These are phyloP conservation scores for Parastagonospora avenae DNA, from an alignment of 2,329 filamentous ascomycete genomes.

Conservation along the genomic window DNA sequence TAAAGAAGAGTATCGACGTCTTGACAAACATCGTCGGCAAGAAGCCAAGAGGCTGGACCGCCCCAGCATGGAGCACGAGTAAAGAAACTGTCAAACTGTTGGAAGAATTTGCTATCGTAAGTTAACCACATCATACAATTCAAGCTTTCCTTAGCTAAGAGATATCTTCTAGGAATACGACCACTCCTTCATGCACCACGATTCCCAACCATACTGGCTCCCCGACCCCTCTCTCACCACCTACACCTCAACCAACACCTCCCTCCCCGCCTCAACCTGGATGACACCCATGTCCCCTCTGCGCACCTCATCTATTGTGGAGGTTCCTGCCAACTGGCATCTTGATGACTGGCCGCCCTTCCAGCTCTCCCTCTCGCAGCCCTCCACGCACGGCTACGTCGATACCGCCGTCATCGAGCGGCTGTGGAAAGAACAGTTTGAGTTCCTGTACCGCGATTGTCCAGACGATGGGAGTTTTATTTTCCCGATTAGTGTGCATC, in stretches of 20 bases:
- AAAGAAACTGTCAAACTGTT: constrained; percentile 47
- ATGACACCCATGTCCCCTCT: constrained; percentile 47
- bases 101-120: constrained; percentile 48
- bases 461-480: constrained; percentile 51
- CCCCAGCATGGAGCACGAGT: constrained; percentile 51
- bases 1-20: constrained; percentile 47
- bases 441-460: constrained; percentile 51
- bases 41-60: constrained; percentile 51
- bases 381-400: constrained; percentile 59
- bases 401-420: constrained; percentile 50
- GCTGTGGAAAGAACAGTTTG: constrained; percentile 55
- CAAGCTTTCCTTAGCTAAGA: neutral
- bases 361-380: constrained; percentile 50
- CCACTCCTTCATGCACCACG: constrained; percentile 57
- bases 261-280: constrained; percentile 42
- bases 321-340: constrained; percentile 55
- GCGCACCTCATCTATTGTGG: constrained; percentile 45
- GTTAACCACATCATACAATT: neutral
- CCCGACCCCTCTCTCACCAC: constrained; percentile 51
- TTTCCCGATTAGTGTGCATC: constrained; percentile 56
- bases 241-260: constrained; percentile 36
- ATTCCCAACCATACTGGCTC: constrained; percentile 50
- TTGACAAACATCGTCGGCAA: constrained; percentile 47
- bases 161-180: constrained; percentile 53
- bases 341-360: constrained; percentile 58